Base-by-base conservation (phyloP, 148 eudicot genomes). In the Persicaria maculosa region DNA sequence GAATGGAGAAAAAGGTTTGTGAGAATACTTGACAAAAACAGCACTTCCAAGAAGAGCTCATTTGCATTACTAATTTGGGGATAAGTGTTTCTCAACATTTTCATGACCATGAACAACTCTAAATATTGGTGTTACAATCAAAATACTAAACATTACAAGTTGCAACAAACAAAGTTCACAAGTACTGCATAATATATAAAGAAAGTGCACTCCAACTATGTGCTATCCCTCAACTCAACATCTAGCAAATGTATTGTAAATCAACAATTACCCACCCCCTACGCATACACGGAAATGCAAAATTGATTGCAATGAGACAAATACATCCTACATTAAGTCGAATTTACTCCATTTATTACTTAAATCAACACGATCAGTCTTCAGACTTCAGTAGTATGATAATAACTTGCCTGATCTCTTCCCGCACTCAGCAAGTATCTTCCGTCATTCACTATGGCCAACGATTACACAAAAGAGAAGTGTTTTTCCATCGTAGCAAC, bases 341-440 rank as follows among this genome's bases (percentile, higher is more conserved):
- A 31, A 31, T 31, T 31, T 22, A 22, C 25, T 22, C 0, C 25
- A 22, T 22, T 22, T 22, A 22, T 22, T 22, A 22, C 25, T 22
- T 22, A 0, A 22, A 22, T 22, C 0, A 22, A 22, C 1, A 22
- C 1, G 25, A 22, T 22, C 25, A 22, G 25, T 22, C 25, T 22
- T 22, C 25, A 22, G 25, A 22, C 25, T 22, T 22, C 25, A 22
- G 25, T 22, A 22, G 25, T 22, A 22, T 22, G 25, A 0, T 22
- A 22, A 22, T 22, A 22, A 1, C 25, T 22, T 31, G 40, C 97
- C 97, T 86, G 86, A 75, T 95, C 99, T 86, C 99, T 90, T 80
- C 97, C 99, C 74, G 92, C 92, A 81, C 84, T 90, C 43, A 95
- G 85, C 80, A 95, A 85, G 80, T 91, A 80, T 74, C 86, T 79